Evolutionary conservation across 495 filamentous ascomycete species (phyloP).

Genomic region (Chaetomium cochliodes): DNA sequence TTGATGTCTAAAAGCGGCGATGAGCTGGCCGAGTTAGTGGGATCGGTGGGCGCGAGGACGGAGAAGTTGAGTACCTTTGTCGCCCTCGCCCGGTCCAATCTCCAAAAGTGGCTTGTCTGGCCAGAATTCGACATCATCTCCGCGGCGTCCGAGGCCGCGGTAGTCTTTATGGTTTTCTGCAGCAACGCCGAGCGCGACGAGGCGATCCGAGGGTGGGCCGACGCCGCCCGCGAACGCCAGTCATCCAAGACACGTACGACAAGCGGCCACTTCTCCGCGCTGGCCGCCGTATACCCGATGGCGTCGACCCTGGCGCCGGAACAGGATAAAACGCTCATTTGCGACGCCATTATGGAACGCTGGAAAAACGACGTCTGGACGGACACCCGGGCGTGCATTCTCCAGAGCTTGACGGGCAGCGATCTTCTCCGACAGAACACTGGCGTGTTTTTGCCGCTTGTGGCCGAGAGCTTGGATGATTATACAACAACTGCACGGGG

Average conservation of each 20-base stretch:
- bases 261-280: slow-evolving; percentile 46
- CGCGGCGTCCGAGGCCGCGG: slow-evolving; percentile 43
- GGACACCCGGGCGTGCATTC: slow-evolving; percentile 59
- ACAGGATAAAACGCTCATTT: slow-evolving; percentile 27
- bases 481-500: slow-evolving; percentile 85
- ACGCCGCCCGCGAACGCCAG: slow-evolving; percentile 35
- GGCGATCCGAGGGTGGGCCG: slow-evolving; percentile 43
- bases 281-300: slow-evolving; percentile 40
- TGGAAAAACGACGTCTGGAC: slow-evolving; percentile 50
- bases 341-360: slow-evolving; percentile 37
- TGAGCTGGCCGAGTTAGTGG: slow-evolving; percentile 24
- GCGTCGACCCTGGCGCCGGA: slow-evolving; percentile 25
- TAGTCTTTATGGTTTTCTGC: slow-evolving; percentile 43
- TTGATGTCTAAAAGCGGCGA: slow-evolving; percentile 21
- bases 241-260: slow-evolving; percentile 29
- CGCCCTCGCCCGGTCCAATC: slow-evolving; percentile 30
- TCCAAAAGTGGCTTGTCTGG: slow-evolving; percentile 44
- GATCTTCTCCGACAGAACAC: slow-evolving; percentile 39
- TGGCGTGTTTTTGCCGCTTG: slow-evolving; percentile 39
- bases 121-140: slow-evolving; percentile 45
- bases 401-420: slow-evolving; percentile 57
- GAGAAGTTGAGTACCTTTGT: slow-evolving; percentile 18
- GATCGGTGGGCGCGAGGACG: slow-evolving; percentile 15
- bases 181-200: slow-evolving; percentile 27
- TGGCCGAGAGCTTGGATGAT: slow-evolving; percentile 67